Conservation (phyloP, 805 yeast genomes). For the Teunomyces tritomae region DNA sequence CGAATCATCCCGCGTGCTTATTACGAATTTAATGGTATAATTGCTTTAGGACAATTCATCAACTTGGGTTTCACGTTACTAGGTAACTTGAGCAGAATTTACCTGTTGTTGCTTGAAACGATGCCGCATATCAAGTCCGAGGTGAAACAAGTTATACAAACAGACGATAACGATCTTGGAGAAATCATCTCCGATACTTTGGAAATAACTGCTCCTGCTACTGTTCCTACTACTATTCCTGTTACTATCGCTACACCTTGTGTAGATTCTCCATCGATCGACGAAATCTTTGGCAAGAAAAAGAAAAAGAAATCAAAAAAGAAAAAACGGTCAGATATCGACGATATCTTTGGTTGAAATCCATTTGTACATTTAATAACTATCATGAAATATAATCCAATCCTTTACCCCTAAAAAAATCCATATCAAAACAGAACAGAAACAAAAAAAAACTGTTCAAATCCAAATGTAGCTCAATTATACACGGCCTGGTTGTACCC, state of each 20-base stretch:
- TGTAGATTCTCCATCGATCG: conserved; percentile 2
- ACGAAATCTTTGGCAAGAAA: conserved; percentile 12
- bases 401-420: background rate
- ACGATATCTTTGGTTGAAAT: conserved; percentile 67
- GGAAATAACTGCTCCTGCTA: background rate
- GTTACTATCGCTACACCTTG: background rate
- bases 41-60: conserved; percentile 75
- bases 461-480: background rate
- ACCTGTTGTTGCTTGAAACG: conserved; percentile 17
- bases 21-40: conserved; percentile 61
- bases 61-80: conserved; percentile 68
- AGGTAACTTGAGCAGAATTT: conserved; percentile 52
- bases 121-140: background rate
- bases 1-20: conserved; percentile 42
- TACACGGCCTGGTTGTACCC: conserved; percentile 3
- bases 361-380: background rate
- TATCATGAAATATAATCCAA: background rate
- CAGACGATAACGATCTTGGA: background rate
- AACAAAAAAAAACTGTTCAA: background rate
- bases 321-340: conserved; percentile 43
- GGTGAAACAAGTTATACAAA: background rate
- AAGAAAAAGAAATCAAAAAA: conserved; percentile 7
- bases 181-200: background rate
- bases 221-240: background rate
- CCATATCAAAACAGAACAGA: background rate